Evolutionary conservation across 257 asterid species (phyloP).

Genomic region (Solanum ahanhuiri): DNA sequence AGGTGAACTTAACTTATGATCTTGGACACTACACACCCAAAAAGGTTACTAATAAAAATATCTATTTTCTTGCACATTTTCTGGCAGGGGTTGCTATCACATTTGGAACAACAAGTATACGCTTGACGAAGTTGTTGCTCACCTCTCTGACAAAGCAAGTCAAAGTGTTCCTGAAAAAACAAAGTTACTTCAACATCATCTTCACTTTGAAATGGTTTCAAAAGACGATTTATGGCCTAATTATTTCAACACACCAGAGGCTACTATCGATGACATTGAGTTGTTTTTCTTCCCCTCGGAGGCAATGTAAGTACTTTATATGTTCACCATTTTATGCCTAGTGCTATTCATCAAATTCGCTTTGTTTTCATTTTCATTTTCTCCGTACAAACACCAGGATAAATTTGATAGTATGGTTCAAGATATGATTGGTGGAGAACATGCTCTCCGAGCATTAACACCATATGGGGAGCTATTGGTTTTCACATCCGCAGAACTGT

Average conservation of each 20-base stretch:
- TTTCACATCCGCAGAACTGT: conserved; percentile 58
- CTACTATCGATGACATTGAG: conserved; percentile 40
- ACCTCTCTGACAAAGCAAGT: conserved; percentile 41
- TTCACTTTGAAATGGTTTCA: conserved; percentile 51
- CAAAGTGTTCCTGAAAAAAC: conserved; percentile 33
- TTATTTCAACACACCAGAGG: conserved; percentile 29
- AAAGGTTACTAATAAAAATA: not conserved
- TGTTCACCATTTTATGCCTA: not conserved
- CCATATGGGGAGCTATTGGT: conserved; percentile 62
- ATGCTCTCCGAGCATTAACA: conserved; percentile 40
- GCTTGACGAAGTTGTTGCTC: conserved; percentile 38
- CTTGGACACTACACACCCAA: too few species aligned
- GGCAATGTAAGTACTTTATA: conserved; percentile 21
- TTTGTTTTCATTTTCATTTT: not conserved
- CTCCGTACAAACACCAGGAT: conserved; percentile 19
- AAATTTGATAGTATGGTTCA: conserved; percentile 37
- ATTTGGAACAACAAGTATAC: conserved; percentile 15
- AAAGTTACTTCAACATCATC: conserved; percentile 21
- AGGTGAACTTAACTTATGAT: too few species aligned
- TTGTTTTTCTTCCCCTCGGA: conserved; percentile 55
- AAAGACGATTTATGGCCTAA: conserved; percentile 55
- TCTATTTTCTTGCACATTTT: not conserved
- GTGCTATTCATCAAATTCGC: not conserved
- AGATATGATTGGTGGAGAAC: conserved; percentile 37
- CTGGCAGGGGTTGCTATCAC: conserved; percentile 32